Percentiles rank a stretch among this genome's conserved stretches.
These are phyloP conservation scores for Brassica rapa DNA, from an alignment of 345 rosid genomes.

Conservation along the genomic window DNA sequence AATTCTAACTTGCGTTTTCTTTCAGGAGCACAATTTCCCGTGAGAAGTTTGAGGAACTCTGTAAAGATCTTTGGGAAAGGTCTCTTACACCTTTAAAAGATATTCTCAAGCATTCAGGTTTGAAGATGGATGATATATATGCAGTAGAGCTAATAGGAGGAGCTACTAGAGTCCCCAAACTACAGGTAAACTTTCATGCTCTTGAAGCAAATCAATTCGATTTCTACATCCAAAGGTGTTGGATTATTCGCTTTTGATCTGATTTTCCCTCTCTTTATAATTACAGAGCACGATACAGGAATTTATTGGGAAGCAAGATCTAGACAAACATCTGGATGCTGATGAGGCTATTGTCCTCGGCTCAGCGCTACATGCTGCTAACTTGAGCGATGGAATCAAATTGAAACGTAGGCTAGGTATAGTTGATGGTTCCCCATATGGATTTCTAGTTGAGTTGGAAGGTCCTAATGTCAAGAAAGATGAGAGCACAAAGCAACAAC, in stretches of 20 bases:
- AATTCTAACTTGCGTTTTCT: constrained; percentile 7
- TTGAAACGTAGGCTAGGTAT: constrained; percentile 94
- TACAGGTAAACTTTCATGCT: constrained; percentile 67
- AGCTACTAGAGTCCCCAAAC: constrained; percentile 97
- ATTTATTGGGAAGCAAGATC: constrained; percentile 82
- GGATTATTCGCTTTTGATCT: background rate
- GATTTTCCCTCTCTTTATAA: background rate
- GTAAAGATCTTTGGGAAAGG: constrained; percentile 90
- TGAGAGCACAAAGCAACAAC: constrained; percentile 69
- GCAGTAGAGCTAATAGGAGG: constrained; percentile 98
- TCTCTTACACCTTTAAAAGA: constrained; percentile 79
- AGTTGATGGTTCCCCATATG: constrained; percentile 90
- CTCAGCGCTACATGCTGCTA: constrained; percentile 90
- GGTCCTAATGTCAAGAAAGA: constrained; percentile 74
- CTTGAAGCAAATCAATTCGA: constrained; percentile 2
- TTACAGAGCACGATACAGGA: constrained; percentile 90
- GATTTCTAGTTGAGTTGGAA: constrained; percentile 69
- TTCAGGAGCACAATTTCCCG: constrained; percentile 93
- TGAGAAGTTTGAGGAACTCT: constrained; percentile 94
- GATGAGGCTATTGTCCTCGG: constrained; percentile 99
- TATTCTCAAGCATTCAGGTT: constrained; percentile 71
- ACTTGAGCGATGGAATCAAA: constrained; percentile 97
- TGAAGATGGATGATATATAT: constrained; percentile 71
- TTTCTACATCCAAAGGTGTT: background rate
- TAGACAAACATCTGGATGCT: constrained; percentile 98